Base-by-base conservation (phyloP, 129 eudicot genomes). In the Flaveria robusta region DNA sequence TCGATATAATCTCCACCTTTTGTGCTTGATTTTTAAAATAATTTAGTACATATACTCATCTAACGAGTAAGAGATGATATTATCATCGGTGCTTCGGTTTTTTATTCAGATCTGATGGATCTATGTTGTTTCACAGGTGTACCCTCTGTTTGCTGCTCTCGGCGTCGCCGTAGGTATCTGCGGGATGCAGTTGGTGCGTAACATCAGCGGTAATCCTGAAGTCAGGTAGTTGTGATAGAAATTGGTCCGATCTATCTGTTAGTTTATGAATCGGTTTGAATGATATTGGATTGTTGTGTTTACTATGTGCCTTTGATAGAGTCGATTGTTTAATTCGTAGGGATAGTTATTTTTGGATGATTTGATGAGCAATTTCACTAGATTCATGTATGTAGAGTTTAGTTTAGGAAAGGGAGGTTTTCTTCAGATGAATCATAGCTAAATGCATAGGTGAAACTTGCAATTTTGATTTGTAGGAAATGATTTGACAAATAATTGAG, bases 141-240 rank as follows among this genome's bases (percentile, higher is more conserved):
- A 85, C 66, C 98, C 98, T 60, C 77, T 93, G 82, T 93, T 93
- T 81, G 98, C 93, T 13, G 91, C 98, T 70, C 84, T 88, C 18
- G 98, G 98, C 1, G 91, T 88, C 7, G 98, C 98, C 52, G 96
- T 93, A 5, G 98, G 98, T 52, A 90, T 93, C 51, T 93, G 97
- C 73, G 98, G 92, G 13, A 77, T 93, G 86, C 97, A 90, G 42
- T 85, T 93, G 87, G 43, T 88, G 68, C 96, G 98, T 11, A 90
- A 90, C 78, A 88, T 93, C 76, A 74, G 85, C 46, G 83, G 81
- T 65, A 93, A 93, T 46, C 98, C 97, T 71, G 98, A 93, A 90
- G 97, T 93, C 83, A 90, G 98, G 98, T 93, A 46, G 37, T 31
- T 31, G 37, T 31, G 37, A 31, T 31, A 4, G 7, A 31, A 31